These are phyloP conservation scores for Tricholoma matsutake DNA, from an alignment of 768 basidiomycete species.

Conservation along the genomic window DNA sequence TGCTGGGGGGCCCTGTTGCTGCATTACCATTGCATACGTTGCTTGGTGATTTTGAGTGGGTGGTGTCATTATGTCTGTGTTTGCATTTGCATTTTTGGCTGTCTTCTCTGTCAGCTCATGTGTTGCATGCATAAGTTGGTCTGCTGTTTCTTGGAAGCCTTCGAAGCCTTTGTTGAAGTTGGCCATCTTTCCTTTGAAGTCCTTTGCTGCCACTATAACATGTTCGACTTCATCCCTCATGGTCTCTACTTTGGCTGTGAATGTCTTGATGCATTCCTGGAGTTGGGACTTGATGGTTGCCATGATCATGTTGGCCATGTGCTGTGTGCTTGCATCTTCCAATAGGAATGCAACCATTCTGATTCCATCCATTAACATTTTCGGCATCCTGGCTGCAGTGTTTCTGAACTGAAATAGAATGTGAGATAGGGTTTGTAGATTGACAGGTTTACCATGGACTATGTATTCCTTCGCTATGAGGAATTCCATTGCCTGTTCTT, in stretches of 20 bases:
- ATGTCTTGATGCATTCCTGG: too few species aligned
- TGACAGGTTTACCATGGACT: background rate
- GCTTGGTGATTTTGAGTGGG: background rate
- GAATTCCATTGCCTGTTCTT: background rate
- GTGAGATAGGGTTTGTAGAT: background rate
- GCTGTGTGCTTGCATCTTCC: background rate
- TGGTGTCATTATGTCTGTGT: background rate
- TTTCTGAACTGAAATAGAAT: background rate
- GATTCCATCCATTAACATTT: background rate
- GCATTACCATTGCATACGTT: background rate
- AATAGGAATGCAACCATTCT: background rate
- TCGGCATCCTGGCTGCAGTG: background rate
- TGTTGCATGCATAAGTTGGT: too few species aligned
- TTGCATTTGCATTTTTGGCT: background rate
- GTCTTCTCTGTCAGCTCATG: background rate
- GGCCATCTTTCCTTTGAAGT: background rate
- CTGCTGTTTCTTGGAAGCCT: background rate
- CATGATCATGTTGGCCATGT: background rate
- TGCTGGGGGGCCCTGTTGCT: background rate
- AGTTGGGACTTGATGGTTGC: background rate
- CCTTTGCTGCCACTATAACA: background rate
- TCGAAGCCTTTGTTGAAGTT: background rate
- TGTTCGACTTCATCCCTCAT: background rate
- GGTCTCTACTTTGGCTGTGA: too few species aligned
- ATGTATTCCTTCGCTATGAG: background rate